Evolutionary conservation across 2,329 filamentous ascomycete species (phyloP), one percentile per base, ranked within the genome.

Genomic region (Macrophomina tecta): DNA sequence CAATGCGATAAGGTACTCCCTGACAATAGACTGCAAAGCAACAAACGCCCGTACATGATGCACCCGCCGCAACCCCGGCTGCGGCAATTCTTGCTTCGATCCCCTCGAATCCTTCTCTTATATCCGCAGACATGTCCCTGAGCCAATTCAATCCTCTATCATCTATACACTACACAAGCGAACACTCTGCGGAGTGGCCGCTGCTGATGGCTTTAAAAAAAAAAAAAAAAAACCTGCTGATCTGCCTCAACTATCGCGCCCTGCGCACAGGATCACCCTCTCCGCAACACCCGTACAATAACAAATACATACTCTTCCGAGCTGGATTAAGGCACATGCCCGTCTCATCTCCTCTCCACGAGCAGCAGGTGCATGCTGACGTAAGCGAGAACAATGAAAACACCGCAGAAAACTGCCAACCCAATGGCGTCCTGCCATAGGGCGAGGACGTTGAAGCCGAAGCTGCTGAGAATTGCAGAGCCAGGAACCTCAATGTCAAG

Each of bases 401-500:
- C 85, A 0, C 86, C 90, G 1, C 91, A 93, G 78, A 97, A 96
- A 11, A 95, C 83, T 5, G 87, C 93, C 14, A 99, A 82, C 55
- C 92, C 94, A 62, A 91, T 82, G 32, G 95, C 88, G 78, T 99
- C 95, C 52, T 82, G 82, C 94, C 93, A 97, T 66, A 97, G 85
- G 0, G 92, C 93, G 68, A 89, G 84, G 34, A 94, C 96, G 75
- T 97, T 86, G 78, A 99, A 99, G 1, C 95, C 95, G 78, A 99
- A 99, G 0, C 91, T 93, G 78, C 92, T 97, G 65, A 99, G 82
- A 71, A 99, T 99, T 0, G 93, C 92, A 0, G 94, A 93, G 40
- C 95, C 95, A 0, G 95, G 95, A 0, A 99, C 93, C 63, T 95
- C 94, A 69, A 99, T 99, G 74, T 98, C 93, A 5, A 99, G 87